phyloP scores from a whole-genome alignment of 164 flowering plant species.

The Euptelea pleiosperma region DNA sequence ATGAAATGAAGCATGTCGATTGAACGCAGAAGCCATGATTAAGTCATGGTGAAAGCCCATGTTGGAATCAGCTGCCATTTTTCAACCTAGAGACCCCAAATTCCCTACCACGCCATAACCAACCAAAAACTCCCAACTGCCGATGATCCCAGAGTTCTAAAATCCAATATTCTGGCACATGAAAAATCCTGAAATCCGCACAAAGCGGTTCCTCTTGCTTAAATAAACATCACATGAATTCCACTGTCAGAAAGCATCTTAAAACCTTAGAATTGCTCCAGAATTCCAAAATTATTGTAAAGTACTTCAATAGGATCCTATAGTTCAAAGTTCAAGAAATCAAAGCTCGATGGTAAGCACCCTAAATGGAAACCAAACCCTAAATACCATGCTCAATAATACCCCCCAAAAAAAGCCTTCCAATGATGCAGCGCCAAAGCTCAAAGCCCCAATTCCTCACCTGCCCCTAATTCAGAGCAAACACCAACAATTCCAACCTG shows the following conservation, averaged over 20 bases:
- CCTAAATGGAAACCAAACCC: neutral
- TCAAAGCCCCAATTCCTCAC: neutral
- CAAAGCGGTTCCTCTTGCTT: neutral
- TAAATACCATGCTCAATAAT: slow-evolving; percentile 2
- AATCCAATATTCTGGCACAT: neutral
- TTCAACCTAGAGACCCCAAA: slow-evolving; percentile 2
- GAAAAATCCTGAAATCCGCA: neutral
- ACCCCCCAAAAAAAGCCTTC: neutral
- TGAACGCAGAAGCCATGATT: slow-evolving; percentile 35
- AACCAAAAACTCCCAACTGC: neutral
- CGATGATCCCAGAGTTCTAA: neutral
- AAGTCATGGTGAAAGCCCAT: slow-evolving; percentile 42
- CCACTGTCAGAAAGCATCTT: neutral
- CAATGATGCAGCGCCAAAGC: neutral
- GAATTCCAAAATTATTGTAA: neutral
- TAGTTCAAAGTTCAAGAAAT: no score
- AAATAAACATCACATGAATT: neutral
- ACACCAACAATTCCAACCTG: no score
- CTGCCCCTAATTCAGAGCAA: neutral
- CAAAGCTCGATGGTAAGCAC: neutral
- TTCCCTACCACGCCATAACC: slow-evolving; percentile 13
- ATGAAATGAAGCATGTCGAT: slow-evolving; percentile 52
- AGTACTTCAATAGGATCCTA: no score
- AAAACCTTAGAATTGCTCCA: neutral
- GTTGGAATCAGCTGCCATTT: slow-evolving; percentile 62